Evolutionary conservation across 441 rosid genomes (phyloP).

Genomic region (Erodium texanum): DNA sequence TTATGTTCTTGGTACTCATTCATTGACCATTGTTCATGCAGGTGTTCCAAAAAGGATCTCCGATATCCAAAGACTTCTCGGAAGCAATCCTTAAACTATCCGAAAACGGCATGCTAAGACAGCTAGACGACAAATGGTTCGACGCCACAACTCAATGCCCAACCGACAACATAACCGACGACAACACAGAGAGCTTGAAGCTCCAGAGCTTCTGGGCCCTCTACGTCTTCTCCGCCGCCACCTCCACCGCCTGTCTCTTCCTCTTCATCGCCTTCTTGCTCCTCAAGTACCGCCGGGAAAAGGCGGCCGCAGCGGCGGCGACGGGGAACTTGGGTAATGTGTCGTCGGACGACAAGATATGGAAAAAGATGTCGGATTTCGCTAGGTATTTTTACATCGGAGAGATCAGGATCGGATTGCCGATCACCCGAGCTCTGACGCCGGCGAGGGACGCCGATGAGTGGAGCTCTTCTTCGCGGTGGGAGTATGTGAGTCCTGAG

Average conservation of each 20-base stretch:
- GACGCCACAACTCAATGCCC: not conserved
- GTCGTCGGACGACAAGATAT: not conserved
- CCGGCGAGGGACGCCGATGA: not conserved
- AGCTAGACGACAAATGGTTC: conserved; percentile 28
- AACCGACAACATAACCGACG: not conserved
- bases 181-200: not conserved
- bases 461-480: not conserved
- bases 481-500: not conserved
- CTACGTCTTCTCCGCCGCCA: conserved; percentile 10
- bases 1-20: no score
- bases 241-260: conserved; percentile 34
- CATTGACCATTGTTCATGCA: not conserved
- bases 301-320: not conserved
- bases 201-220: conserved; percentile 21
- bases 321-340: no score
- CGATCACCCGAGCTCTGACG: not conserved
- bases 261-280: conserved; percentile 18
- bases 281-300: conserved; percentile 5
- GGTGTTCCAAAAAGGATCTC: conserved; percentile 48
- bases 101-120: conserved; percentile 26
- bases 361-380: not conserved
- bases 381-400: not conserved
- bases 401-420: not conserved
- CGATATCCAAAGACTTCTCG: conserved; percentile 34
- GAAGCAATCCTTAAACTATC: conserved; percentile 35